Evolutionary conservation across 257 asterid species (phyloP).

Genomic region (Mitragyna speciosa): DNA sequence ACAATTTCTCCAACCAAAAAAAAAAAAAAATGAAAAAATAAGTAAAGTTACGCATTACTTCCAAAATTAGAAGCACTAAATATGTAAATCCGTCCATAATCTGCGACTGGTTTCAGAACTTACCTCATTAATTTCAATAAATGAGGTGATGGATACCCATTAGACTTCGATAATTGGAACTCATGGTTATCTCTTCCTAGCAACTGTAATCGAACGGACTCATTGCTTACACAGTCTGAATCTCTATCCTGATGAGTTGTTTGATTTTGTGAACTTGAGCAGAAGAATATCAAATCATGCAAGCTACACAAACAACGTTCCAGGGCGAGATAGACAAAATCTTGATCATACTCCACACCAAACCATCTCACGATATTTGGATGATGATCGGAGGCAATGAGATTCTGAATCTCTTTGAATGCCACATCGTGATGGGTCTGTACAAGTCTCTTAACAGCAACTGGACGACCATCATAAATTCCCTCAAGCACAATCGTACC

Average conservation of each 20-base stretch:
- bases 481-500: conserved; percentile 91
- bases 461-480: conserved; percentile 75
- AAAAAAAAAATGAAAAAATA: no score
- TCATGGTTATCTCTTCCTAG: conserved; percentile 39
- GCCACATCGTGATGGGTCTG: conserved; percentile 84
- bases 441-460: conserved; percentile 90
- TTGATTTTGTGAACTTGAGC: conserved; percentile 31
- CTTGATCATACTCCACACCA: conserved; percentile 85
- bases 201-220: conserved; percentile 25
- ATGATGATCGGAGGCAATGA: conserved; percentile 88
- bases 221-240: conserved; percentile 20
- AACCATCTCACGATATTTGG: conserved; percentile 85
- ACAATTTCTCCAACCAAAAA: no score
- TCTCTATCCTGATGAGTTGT: conserved; percentile 21
- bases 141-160: conserved; percentile 69
- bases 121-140: conserved; percentile 73
- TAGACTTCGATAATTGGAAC: conserved; percentile 57
- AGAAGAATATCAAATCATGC: conserved; percentile 52
- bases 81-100: background rate
- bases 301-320: conserved; percentile 81
- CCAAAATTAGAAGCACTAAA: background rate
- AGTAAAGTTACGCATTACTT: background rate
- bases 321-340: conserved; percentile 73
- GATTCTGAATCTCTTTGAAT: conserved; percentile 81
- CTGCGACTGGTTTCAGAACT: conserved; percentile 6